Evolutionary conservation across 345 rosid genomes (phyloP), one percentile per base, ranked within the genome.

Genomic region (Eucalyptus microcorys): DNA sequence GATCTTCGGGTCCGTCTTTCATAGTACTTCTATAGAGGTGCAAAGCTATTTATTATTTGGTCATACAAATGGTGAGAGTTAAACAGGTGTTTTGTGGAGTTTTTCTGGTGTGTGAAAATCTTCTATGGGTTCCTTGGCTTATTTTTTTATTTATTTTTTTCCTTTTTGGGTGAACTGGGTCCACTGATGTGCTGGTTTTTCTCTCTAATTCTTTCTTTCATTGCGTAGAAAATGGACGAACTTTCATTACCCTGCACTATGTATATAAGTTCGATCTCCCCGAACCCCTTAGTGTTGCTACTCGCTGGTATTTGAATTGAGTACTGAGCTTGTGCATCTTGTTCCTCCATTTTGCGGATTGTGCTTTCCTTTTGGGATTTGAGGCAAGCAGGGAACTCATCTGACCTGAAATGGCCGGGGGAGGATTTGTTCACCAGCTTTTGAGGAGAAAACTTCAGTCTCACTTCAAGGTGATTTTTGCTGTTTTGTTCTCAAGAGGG

Each of bases 351-450:
- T n/a, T 76, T 76, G 83, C 8, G 0, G 2, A 21, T 76, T 12
- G 83, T 40, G 83, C 47, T 6, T 40, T 76, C 2, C 47, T 76
- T 76, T 76, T 40, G 84, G 84, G 84, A 76, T 76, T 76, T 40
- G 84, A 21, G 47, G 84, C 84, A 6, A 40, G 9, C 84, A 76
- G 84, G 16, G 4, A 76, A 76, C 84, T 76, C 30, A 11, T 76
- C 84, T 76, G 84, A 76, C 84, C 89, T 90, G 80, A 93, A 92
- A 97, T 97, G 99, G 95, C 91, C 93, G 98, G 98, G 91, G 87
- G 87, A 86, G 97, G 96, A 90, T 86, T 97, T 86, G 93, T 97
- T 93, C 96, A 91, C 93, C 99, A 94, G 93, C 96, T 96, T 89
- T 94, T 97, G 87, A 93, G 96, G 94, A 94, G 96, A 92, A 95